Base-by-base conservation (phyloP, 345 rosid species). In the Kandelia obovata region DNA sequence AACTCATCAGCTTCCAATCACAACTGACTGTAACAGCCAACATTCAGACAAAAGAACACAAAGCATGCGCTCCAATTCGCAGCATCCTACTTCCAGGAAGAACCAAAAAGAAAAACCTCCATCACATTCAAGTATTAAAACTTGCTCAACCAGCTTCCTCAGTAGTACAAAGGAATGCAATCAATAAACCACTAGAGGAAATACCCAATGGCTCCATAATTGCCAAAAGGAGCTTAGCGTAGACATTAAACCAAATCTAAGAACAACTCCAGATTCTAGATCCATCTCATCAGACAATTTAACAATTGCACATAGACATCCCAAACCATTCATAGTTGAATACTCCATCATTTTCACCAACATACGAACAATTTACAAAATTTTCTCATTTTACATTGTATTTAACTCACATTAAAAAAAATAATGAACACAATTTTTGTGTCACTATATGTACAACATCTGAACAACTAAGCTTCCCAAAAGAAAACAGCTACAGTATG, bases 361-460 rank as follows among this genome's bases (percentile, higher is more conserved):
- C 67, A 74, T 26, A 72, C 58, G 20, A 64, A 71, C 49, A 72
- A 68, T 63, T 75, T 66, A 77, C 34, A 53, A 68, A 67, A 80
- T 61, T 69, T 72, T 58, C 72, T 70, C 58, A 65, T 51, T 47
- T 56, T 68, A 68, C 49, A 85, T 47, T 53, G 61, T 64, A 52
- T 71, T 71, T 49, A 73, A 74, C 71, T 60, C 73, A 65, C 73
- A 76, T 66, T 61, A 64, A 66, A 67, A 61, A 35, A 25, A 76
- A 73, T 26, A 71, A 69, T 61, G 53, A 57, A 63, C 63, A 52
- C 15, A 26, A 52, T 62, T 69, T 19, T 73, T 81, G 61, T 68
- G 69, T 75, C 58, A 31, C 66, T 69, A 51, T 60, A 56, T 81
- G 79, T 85, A 88, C 95, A 91, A 80, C 35, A 66, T 64, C 65